Percentiles rank a stretch among this genome's conserved stretches.
Evolutionary conservation across 257 asterid genomes (phyloP).

Genomic region (Agastache rugosa): DNA sequence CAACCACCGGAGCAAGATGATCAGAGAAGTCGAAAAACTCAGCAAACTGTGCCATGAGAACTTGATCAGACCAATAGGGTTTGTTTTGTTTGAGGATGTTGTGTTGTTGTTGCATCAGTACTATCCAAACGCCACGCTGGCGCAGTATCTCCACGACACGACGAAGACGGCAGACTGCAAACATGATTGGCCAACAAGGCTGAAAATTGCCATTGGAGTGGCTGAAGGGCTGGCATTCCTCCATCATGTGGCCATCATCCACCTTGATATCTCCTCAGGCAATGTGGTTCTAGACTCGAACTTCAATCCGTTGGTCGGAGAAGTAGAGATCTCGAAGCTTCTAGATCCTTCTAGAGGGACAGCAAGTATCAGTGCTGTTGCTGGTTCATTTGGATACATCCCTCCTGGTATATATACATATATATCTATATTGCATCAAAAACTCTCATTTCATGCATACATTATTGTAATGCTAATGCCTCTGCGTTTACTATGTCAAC

Average conservation of each 20-base stretch:
- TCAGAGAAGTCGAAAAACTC: conserved; percentile 87
- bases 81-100: conserved; percentile 76
- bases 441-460: background rate
- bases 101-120: conserved; percentile 74
- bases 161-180: conserved; percentile 52
- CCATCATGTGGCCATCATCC: conserved; percentile 86
- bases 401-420: conserved; percentile 75
- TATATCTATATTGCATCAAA: background rate
- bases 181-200: conserved; percentile 89
- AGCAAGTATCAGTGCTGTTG: conserved; percentile 97
- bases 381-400: conserved; percentile 97
- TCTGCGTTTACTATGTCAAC: background rate
- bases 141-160: conserved; percentile 71
- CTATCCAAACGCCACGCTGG: conserved; percentile 69
- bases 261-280: conserved; percentile 92
- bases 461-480: background rate
- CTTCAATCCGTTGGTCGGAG: conserved; percentile 79
- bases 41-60: conserved; percentile 85
- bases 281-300: conserved; percentile 81
- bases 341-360: conserved; percentile 96
- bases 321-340: conserved; percentile 92
- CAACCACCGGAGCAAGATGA: conserved; percentile 82
- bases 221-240: conserved; percentile 93
- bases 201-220: conserved; percentile 85
- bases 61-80: conserved; percentile 84